Evolutionary conservation across 2,329 filamentous ascomycete genomes (phyloP), one percentile per base, ranked within the genome.

Genomic region (Colletotrichum shisoi): DNA sequence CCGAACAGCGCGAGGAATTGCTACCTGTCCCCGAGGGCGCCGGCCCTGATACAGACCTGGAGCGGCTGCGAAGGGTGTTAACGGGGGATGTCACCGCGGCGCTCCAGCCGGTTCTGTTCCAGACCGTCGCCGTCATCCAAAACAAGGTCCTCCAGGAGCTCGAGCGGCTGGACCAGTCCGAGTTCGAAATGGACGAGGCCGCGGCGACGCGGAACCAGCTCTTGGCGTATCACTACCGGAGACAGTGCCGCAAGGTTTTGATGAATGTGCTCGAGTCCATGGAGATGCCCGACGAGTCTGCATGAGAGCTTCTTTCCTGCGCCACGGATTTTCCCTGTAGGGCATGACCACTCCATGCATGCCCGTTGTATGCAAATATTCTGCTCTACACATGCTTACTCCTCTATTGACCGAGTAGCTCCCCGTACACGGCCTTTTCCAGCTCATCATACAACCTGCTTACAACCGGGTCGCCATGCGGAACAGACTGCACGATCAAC

Each of bases 151-250:
- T 81, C 60, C 77, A 75, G 57, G 77, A 79, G 63, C 71, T 87
- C 19, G 79, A 83, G 69, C 71, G 77, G 56, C 73, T 88, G 15
- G 77, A 80, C 34, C 80, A 82, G 69, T 79, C 81, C 3, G 83
- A 85, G 37, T 74, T 80, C 4, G 79, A 81, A 62, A 74, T 78
- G 7, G 77, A 78, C 3, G 81, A 80, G 2, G 78, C 76, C 2
- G 79, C 78, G 0, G 77, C 79, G 49, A 84, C 81, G 48, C 70
- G 68, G 11, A 84, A 84, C 58, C 84, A 86, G 74, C 71, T 73
- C 51, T 72, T 87, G 48, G 85, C 82, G 15, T 53, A 81, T 19
- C 74, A 78, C n/a, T 87, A 87, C 70, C 76, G 85, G 27, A 71
- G 73, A 34, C 79, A 83, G 69, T 86, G 83, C 70, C 77, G 79